Evolutionary conservation across 2,329 filamentous ascomycete species (phyloP).

Genomic region (Amesomyces nigricolor): DNA sequence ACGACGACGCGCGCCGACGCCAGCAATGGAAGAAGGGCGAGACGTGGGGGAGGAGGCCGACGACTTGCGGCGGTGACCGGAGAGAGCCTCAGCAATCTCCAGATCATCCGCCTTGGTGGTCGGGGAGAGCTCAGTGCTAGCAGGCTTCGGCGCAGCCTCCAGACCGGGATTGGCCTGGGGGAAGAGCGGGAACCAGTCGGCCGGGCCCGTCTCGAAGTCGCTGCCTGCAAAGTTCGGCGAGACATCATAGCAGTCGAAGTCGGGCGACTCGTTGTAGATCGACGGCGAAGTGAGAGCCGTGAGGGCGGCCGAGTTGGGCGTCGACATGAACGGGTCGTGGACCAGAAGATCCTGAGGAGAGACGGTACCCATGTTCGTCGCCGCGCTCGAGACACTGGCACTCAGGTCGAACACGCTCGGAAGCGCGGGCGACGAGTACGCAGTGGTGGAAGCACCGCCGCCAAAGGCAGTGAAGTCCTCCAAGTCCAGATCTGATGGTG

Average conservation of each 20-base stretch:
- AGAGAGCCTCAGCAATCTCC: conserved; percentile 39
- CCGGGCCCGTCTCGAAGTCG: conserved; percentile 47
- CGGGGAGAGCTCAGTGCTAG: conserved; percentile 38
- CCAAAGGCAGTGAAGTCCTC: conserved; percentile 55
- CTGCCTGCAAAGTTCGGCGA: conserved; percentile 68
- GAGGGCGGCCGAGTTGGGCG: conserved; percentile 74
- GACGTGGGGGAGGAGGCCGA: conserved; percentile 38
- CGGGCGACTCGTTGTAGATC: conserved; percentile 70
- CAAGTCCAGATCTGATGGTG: conserved; percentile 49
- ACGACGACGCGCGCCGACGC: conserved; percentile 67
- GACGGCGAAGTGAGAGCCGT: conserved; percentile 83
- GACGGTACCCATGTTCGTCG: conserved; percentile 61
- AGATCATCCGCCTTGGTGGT: conserved; percentile 43
- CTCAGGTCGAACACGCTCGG: conserved; percentile 47
- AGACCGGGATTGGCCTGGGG: conserved; percentile 41
- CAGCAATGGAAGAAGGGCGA: conserved; percentile 64
- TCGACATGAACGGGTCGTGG: conserved; percentile 63
- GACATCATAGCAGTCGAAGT: conserved; percentile 67
- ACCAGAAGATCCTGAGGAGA: conserved; percentile 78
- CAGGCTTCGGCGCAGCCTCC: conserved; percentile 24
- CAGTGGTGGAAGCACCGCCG: conserved; percentile 43
- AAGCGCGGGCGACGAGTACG: conserved; percentile 50
- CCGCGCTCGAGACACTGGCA: conserved; percentile 43
- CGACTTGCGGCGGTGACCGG: conserved; percentile 42
- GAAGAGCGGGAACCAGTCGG: conserved; percentile 71